These are phyloP conservation scores for Beta macrorhiza DNA, from an alignment of 179 eudicot genomes.

Conservation along the genomic window DNA sequence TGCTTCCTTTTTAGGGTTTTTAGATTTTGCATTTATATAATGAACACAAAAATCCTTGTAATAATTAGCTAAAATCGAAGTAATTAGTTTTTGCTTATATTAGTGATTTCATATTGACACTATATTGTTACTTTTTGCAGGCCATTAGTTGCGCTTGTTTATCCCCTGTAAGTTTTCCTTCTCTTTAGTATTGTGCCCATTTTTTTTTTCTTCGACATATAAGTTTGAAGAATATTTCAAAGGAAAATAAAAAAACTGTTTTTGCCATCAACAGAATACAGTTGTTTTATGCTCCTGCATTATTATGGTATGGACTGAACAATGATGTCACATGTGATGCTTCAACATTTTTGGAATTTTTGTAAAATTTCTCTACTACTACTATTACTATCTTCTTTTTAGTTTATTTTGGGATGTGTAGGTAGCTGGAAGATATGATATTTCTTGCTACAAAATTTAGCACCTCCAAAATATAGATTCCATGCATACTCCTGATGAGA, in stretches of 20 bases:
- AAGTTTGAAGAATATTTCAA: no score
- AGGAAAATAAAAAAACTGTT: no score
- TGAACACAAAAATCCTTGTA: no score
- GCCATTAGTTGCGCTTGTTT: conserved; percentile 75
- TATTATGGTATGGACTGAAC: conserved; percentile 3
- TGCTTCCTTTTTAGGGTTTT: no score
- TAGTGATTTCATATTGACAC: neutral
- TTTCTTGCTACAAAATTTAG: neutral
- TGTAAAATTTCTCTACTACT: neutral
- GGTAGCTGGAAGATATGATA: neutral
- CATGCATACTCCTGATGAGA: neutral
- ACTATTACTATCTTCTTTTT: no score
- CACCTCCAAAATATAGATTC: neutral
- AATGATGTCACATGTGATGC: conserved; percentile 10
- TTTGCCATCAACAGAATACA: no score
- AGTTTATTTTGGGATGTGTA: no score
- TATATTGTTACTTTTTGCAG: conserved; percentile 33
- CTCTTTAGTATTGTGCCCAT: no score
- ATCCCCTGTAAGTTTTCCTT: conserved; percentile 57
- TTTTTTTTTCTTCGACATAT: no score
- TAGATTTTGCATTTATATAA: neutral
- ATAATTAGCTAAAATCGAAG: no score
- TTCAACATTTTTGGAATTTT: neutral
- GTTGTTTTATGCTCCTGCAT: neutral
- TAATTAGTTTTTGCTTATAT: neutral